Percentiles rank a stretch among this genome's conserved stretches.
Conservation (phyloP, 257 asterid species). For the Nicotiana paniculata region DNA sequence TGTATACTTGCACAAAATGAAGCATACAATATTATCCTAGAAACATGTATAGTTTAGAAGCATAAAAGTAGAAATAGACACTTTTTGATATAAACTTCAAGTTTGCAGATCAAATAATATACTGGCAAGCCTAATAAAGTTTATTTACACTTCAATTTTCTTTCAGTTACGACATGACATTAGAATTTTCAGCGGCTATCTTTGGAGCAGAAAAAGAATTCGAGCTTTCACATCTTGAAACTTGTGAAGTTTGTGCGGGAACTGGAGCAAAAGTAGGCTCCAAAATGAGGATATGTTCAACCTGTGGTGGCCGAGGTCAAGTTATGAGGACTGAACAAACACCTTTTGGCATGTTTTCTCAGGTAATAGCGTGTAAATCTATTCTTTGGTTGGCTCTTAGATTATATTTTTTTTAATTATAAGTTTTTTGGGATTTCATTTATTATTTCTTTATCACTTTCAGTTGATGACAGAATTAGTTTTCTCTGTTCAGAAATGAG, state of each 20-base stretch:
- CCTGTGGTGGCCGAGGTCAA: slow-evolving; percentile 99
- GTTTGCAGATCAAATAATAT: not conserved
- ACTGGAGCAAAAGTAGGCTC: slow-evolving; percentile 95
- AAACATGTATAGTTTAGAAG: not conserved
- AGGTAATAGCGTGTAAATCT: slow-evolving; percentile 36
- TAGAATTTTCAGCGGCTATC: slow-evolving; percentile 86
- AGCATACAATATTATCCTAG: not conserved
- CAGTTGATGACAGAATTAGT: not conserved
- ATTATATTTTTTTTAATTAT: not conserved
- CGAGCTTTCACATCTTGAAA: slow-evolving; percentile 87
- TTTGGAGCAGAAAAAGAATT: slow-evolving; percentile 96
- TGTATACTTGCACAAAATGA: not conserved
- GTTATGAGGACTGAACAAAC: slow-evolving; percentile 99
- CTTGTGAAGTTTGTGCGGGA: slow-evolving; percentile 84
- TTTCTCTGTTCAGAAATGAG: not conserved
- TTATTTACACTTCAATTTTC: slow-evolving; percentile 14
- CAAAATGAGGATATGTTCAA: slow-evolving; percentile 91
- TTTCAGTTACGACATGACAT: slow-evolving; percentile 74
- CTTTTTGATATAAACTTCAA: not conserved
- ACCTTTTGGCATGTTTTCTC: slow-evolving; percentile 98
- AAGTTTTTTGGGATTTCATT: not conserved
- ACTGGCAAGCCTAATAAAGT: not conserved
- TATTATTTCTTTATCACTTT: not conserved
- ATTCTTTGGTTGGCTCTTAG: not conserved
- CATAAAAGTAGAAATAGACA: slow-evolving; percentile 1